Evolutionary conservation across 1,284 basidiomycete genomes (phyloP).

Genomic region (Bondarzewia mesenterica): DNA sequence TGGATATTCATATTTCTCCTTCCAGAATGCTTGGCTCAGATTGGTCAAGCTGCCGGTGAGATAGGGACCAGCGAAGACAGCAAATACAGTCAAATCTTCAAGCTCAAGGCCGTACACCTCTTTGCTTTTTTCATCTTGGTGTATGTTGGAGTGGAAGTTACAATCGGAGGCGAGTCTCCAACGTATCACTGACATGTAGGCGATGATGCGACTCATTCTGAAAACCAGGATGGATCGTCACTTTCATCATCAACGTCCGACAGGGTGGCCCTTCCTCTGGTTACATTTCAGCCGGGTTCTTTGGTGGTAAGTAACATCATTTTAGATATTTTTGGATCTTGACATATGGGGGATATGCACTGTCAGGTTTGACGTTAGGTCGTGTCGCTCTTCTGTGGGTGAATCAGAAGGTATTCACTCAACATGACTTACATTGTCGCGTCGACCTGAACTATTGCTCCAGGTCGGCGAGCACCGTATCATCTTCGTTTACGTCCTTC

Average conservation of each 20-base stretch:
- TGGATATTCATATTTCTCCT: background rate
- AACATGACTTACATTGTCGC: background rate
- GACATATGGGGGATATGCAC: too few relatives aligned
- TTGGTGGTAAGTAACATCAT: conserved; percentile 27
- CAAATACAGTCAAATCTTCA: conserved; percentile 32
- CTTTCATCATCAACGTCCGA: conserved; percentile 37
- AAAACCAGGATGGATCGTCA: conserved; percentile 34
- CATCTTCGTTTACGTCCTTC: conserved; percentile 28
- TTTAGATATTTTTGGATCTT: background rate
- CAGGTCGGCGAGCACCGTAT: conserved; percentile 36
- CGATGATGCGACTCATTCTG: too few relatives aligned
- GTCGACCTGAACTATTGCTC: conserved; percentile 11
- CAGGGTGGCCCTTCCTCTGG: conserved; percentile 39
- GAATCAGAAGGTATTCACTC: conserved; percentile 27
- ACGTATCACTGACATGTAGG: background rate
- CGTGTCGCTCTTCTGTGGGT: conserved; percentile 40
- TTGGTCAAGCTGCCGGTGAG: conserved; percentile 21
- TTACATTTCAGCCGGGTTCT: conserved; percentile 45
- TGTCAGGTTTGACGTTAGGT: conserved; percentile 37
- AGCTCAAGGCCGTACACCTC: conserved; percentile 29
- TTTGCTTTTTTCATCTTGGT: conserved; percentile 37
- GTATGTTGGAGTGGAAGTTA: conserved; percentile 41
- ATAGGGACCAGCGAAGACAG: conserved; percentile 16
- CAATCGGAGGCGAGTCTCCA: conserved; percentile 30
- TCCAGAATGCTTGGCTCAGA: conserved; percentile 25